Base-by-base conservation (phyloP, 2,329 filamentous ascomycete genomes). In the Trichoderma sp. region DNA sequence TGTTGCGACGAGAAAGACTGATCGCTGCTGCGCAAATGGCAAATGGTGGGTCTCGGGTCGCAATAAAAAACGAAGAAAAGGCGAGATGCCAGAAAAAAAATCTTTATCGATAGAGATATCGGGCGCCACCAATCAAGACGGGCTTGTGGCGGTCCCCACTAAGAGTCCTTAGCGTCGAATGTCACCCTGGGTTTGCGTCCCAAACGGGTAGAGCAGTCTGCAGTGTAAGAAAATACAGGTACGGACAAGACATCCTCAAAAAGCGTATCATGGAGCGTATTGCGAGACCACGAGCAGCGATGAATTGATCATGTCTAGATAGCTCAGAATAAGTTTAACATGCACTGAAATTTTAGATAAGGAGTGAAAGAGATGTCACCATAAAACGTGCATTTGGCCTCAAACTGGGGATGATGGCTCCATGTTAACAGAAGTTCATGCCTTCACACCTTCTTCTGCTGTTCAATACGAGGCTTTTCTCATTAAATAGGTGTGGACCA, bases 1-100 rank as follows among this genome's bases (percentile, higher is more conserved):
- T 35, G 37, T 66, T 66, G 53, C 37, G 53, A 66, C 31, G 53
- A 66, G 62, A 66, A 57, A 35, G 62, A 40, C 49, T 35, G 55
- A 33, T 60, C 10, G 35, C 40, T 40, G 4, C 56, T 16, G 64
- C 64, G 64, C 31, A 68, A 52, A 67, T n/a, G 40, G 40, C 6
- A 67, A 33, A 37, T 19, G 55, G 64, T 53, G 64, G 64, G 55
- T 60, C 56, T 60, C 53, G 56, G 64, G 64, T 29, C 11, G 52
- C 21, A 43, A 60, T 53, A 52, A 60, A 59, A 53, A 67, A 60
- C 33, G 59, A 68, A 40, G 16, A 43, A 43, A n/a, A 43, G 6
- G 40, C 40, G 40, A 43, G 40, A 8, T 40, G 37, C 5, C 7
- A 14, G 31, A 43, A 49, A 68, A 60, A 64, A 68, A 68, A 31